Evolutionary conservation across 495 filamentous ascomycete genomes (phyloP).

Genomic region (Penicillium angulare): DNA sequence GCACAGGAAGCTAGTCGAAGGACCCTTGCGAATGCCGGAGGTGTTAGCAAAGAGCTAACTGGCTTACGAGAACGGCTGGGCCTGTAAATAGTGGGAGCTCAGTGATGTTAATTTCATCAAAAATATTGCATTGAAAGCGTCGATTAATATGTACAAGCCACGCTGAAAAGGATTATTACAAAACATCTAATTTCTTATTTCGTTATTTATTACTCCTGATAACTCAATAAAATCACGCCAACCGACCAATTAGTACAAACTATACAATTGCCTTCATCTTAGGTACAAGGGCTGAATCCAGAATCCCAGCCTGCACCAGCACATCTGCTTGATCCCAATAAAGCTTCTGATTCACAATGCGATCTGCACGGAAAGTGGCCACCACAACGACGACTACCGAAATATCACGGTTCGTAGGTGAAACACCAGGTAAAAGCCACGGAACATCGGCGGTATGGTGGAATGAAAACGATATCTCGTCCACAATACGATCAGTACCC

Average conservation of each 20-base stretch:
- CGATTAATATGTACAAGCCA: too few relatives aligned
- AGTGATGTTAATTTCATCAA: too few relatives aligned
- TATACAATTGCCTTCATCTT: too few relatives aligned
- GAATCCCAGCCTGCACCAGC: constrained; percentile 69
- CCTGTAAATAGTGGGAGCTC: too few relatives aligned
- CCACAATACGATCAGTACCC: constrained; percentile 56
- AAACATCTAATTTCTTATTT: too few relatives aligned
- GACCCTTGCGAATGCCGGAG: constrained; percentile 69
- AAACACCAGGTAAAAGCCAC: constrained; percentile 75
- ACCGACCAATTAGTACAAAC: too few relatives aligned
- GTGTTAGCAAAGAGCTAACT: constrained; percentile 55
- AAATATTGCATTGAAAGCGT: too few relatives aligned
- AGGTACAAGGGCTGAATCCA: constrained; percentile 59
- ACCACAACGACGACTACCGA: constrained; percentile 68
- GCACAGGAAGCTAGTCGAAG: constrained; percentile 73
- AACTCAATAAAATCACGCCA: too few relatives aligned
- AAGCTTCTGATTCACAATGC: constrained; percentile 72
- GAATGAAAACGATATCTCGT: constrained; percentile 59
- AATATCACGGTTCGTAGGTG: constrained; percentile 64
- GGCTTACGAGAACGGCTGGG: constrained; percentile 12
- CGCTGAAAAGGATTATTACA: too few relatives aligned
- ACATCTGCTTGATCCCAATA: constrained; percentile 86
- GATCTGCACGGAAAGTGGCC: constrained; percentile 69
- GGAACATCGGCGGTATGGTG: constrained; percentile 69
- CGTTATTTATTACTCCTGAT: too few relatives aligned